Base-by-base conservation (phyloP, 352 stramenopile genomes). In the Phytophthora foliorum region DNA sequence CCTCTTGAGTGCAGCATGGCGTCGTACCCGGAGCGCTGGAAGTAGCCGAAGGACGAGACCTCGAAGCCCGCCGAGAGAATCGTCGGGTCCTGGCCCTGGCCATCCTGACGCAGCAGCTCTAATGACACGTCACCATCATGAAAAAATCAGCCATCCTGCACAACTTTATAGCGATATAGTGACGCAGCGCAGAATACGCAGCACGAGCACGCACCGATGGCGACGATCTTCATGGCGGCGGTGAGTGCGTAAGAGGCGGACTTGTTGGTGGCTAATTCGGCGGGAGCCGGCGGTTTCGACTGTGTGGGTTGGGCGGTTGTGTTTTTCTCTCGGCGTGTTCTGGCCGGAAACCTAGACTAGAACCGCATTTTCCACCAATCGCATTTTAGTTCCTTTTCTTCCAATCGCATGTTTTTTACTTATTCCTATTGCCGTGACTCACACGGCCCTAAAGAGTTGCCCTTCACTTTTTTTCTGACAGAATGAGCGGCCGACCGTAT, bases 1-100 rank as follows among this genome's bases (percentile, higher is more conserved):
- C 46, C 48, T 27, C 46, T 17, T 3, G 6, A 54, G 31, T 42
- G 42, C 6, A n/a, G 14, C 24, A 52, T 25, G 16, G 5, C 1
- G 64, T 16, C 80, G 64, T 69, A 95, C 88, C 86, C 86, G 5
- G 84, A 92, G 68, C 88, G 88, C 70, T 95, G 85, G 69, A 95
- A 95, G 74, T 95, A 95, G 66, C 82, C 84, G 46, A 94, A 95
- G 14, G 86, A 94, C 44, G 83, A 91, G 50, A 95, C 81, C 41
- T 95, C 88, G 53, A 91, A 95, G 24, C 46, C 61, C 29, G 80
- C 74, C 32, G 84, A 82, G 56, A 95, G 83, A 53, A 93, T 93
- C 24, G 61, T 75, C 3, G 88, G 86, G 50, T 94, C 86, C 32
- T 79, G 70, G 39, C 71, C 83, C 56, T 81, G 75, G 22, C 65